A percentile compares a stretch with the other conserved stretches of the same genome.
phyloP scores from a whole-genome alignment of 2,329 filamentous ascomycete species.

The Fusarium acutatum region DNA sequence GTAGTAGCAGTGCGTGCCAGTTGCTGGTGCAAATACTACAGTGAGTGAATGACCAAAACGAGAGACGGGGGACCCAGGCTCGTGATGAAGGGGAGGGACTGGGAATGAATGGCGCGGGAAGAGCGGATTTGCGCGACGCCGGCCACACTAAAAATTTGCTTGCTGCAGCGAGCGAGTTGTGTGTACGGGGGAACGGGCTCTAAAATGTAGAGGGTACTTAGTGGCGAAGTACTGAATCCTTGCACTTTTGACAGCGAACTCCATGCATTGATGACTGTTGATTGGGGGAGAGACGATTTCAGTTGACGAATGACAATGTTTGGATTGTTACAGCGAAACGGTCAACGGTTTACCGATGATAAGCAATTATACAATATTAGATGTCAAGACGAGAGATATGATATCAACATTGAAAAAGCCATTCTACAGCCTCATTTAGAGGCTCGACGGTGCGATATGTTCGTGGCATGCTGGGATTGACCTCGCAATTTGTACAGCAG shows the following conservation, averaged over 20 bases:
- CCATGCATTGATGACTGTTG: background rate
- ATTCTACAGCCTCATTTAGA: background rate
- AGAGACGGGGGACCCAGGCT: conserved; percentile 3
- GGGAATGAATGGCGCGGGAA: conserved; percentile 22
- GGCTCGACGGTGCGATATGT: background rate
- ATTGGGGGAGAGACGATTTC: conserved; percentile 3
- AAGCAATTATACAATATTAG: background rate
- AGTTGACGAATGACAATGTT: background rate
- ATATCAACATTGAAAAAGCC: background rate
- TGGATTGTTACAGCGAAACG: background rate
- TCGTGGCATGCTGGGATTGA: background rate
- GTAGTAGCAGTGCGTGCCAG: background rate
- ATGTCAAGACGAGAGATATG: background rate
- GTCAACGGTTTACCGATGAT: background rate
- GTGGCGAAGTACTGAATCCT: conserved; percentile 15
- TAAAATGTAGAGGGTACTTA: conserved; percentile 20
- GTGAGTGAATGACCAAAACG: conserved; percentile 5
- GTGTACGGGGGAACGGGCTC: conserved; percentile 4
- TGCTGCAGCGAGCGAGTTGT: conserved; percentile 1
- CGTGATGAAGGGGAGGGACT: conserved; percentile 6
- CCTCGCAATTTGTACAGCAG: background rate
- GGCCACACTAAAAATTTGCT: conserved; percentile 23
- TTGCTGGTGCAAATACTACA: background rate
- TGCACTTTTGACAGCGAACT: conserved; percentile 1
- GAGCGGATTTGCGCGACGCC: conserved; percentile 23